phyloP scores from a whole-genome alignment of 169 alveolate genomes.

The Eimeria praecox region DNA sequence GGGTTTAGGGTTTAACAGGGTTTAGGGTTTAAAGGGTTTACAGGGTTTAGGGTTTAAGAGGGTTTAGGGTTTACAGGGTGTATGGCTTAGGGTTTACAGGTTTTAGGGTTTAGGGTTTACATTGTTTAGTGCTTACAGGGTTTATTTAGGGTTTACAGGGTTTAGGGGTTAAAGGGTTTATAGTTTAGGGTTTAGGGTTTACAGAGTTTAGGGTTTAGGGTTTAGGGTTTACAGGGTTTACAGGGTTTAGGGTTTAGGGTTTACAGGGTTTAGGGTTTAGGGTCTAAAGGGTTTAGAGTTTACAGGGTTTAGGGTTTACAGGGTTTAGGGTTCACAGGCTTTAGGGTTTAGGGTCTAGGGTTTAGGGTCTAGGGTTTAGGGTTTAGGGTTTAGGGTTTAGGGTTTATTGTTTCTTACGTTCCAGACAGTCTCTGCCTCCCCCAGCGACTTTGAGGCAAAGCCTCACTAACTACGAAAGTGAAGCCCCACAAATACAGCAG shows the following conservation, averaged over 20 bases:
- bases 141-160: too few relatives aligned
- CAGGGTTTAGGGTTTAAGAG: too few relatives aligned
- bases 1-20: too few relatives aligned
- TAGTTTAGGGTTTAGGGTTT: too few relatives aligned
- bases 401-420: neutral
- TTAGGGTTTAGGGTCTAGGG: neutral
- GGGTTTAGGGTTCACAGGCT: neutral
- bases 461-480: constrained; percentile 12
- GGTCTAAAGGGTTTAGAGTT: too few relatives aligned
- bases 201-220: too few relatives aligned
- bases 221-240: too few relatives aligned
- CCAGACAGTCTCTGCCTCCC: constrained; percentile 12
- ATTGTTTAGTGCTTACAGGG: too few relatives aligned
- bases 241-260: neutral
- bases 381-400: constrained; percentile 24
- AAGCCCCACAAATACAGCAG: neutral
- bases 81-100: too few relatives aligned
- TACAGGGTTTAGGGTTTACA: neutral
- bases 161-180: too few relatives aligned
- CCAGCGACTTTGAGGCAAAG: constrained; percentile 20
- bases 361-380: constrained; percentile 23
- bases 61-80: too few relatives aligned
- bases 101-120: neutral
- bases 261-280: neutral
- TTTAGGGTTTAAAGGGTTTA: too few relatives aligned